Evolutionary conservation across 2,329 filamentous ascomycete genomes (phyloP), one percentile per base, ranked within the genome.

Genomic region (Ceratocystis smalleyi): DNA sequence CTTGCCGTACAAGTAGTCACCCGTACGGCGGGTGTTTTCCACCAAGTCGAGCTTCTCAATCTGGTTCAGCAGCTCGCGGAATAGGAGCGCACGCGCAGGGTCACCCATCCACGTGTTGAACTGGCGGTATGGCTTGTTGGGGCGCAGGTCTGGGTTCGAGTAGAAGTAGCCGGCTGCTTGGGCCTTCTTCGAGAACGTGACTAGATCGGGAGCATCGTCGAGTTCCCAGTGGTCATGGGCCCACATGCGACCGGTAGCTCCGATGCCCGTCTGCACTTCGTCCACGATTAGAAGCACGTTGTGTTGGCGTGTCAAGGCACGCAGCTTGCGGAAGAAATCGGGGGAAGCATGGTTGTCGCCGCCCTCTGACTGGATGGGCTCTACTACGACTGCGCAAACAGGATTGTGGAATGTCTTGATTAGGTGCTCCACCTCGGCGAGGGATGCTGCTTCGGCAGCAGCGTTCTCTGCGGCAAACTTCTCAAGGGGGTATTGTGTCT

Each of bases 71-170:
- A 92, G 89, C 69, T 84, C 85, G 68, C 85, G 83, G 83, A 89
- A 89, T 69, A 91, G 80, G 69, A 92, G 77, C 17, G 86, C 87
- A 67, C 87, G 85, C 45, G 86, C 84, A 64, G 88, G 88, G 75
- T 92, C 88, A 69, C 88, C 88, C 79, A 91, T 90, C 88, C 88
- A 91, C 64, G 88, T 91, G 77, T 91, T 91, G 77, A 91, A 92
- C 76, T 92, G 88, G 68, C 88, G 83, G 77, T 91, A 91, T 35
- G 88, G 85, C 77, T 89, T 88, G 75, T 91, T 90, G 27, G 88
- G 88, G 61, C 86, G 78, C 61, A 92, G 78, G 55, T 81, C 82
- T n/a, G 81, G 79, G 77, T 91, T 85, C 54, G 86, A 86, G 72
- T 83, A 92, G 77, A 88, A 92, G 78, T 90, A 92, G 2, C 88